These are phyloP conservation scores for Fraxinus paxiana DNA, from an alignment of 305 asterid species.

Conservation along the genomic window DNA sequence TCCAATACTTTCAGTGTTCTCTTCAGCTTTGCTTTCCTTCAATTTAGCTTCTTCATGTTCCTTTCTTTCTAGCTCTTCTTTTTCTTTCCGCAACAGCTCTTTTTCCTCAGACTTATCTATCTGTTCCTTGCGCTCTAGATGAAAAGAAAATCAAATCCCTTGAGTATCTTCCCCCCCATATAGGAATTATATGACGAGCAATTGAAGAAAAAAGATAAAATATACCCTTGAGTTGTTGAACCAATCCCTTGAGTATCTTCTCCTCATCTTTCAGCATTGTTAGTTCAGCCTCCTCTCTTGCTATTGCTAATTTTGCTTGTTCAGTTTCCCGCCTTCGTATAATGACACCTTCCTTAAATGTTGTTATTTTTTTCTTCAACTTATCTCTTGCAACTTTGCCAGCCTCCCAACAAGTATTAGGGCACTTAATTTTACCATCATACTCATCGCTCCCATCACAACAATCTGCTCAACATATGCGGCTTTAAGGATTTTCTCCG, in stretches of 20 bases:
- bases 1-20: neutral
- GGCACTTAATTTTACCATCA: conserved; percentile 70
- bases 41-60: conserved; percentile 31
- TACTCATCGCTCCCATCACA: conserved; percentile 98
- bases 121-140: conserved; percentile 74
- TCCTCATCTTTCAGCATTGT: conserved; percentile 68
- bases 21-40: conserved; percentile 29
- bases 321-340: conserved; percentile 62
- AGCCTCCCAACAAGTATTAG: conserved; percentile 92
- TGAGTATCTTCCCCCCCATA: neutral
- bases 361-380: conserved; percentile 70
- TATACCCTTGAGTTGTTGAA: conserved; percentile 78
- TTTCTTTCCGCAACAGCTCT: conserved; percentile 30
- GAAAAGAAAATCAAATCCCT: conserved; percentile 4
- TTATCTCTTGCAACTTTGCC: conserved; percentile 88
- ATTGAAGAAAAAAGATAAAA: conserved; percentile 14
- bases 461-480: conserved; percentile 63
- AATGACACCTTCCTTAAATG: conserved; percentile 66
- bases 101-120: conserved; percentile 88
- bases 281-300: conserved; percentile 74
- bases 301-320: conserved; percentile 57
- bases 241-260: conserved; percentile 69
- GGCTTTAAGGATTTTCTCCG: conserved; percentile 3
- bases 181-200: neutral
- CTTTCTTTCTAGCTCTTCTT: conserved; percentile 15